Conservation (phyloP, 2,329 filamentous ascomycete genomes). For the Didymella pinodella region DNA sequence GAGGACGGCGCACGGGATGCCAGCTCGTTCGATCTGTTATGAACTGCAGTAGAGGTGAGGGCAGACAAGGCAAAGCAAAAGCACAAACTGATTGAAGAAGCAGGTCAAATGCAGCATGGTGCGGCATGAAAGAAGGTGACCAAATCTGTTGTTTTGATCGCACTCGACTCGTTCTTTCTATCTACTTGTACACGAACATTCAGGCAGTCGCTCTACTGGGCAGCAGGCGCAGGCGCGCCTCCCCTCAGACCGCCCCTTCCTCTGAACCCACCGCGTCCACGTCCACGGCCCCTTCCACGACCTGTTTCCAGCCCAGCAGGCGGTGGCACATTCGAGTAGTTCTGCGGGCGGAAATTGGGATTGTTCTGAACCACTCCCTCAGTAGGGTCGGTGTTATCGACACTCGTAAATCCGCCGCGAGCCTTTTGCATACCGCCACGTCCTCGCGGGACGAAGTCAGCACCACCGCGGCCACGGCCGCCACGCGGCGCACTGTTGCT, state of each 20-base stretch:
- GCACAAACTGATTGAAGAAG: too few relatives aligned
- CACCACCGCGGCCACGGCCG: slow-evolving; percentile 32
- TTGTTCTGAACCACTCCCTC: slow-evolving; percentile 64
- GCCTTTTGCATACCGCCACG: slow-evolving; percentile 48
- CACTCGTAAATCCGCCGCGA: slow-evolving; percentile 55
- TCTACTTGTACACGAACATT: not conserved
- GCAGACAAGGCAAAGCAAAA: not conserved
- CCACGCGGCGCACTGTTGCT: slow-evolving; percentile 41
- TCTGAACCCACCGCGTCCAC: slow-evolving; percentile 43
- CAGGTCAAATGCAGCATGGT: not conserved
- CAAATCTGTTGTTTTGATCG: not conserved
- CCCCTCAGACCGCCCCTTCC: slow-evolving; percentile 43
- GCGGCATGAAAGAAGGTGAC: not conserved
- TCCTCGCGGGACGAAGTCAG: slow-evolving; percentile 51
- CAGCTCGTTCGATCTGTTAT: too few relatives aligned
- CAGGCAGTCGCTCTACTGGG: slow-evolving; percentile 20
- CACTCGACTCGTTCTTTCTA: not conserved
- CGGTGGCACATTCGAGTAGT: slow-evolving; percentile 50
- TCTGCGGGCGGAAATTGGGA: slow-evolving; percentile 63
- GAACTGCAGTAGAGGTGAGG: not conserved
- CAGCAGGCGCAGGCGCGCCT: slow-evolving; percentile 30
- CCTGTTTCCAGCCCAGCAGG: slow-evolving; percentile 43
- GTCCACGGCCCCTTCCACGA: slow-evolving; percentile 36
- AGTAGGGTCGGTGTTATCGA: slow-evolving; percentile 60
- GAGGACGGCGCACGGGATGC: too few relatives aligned